phyloP scores from a whole-genome alignment of 2,329 filamentous ascomycete genomes.

The Pseudogymnoascus sp. region DNA sequence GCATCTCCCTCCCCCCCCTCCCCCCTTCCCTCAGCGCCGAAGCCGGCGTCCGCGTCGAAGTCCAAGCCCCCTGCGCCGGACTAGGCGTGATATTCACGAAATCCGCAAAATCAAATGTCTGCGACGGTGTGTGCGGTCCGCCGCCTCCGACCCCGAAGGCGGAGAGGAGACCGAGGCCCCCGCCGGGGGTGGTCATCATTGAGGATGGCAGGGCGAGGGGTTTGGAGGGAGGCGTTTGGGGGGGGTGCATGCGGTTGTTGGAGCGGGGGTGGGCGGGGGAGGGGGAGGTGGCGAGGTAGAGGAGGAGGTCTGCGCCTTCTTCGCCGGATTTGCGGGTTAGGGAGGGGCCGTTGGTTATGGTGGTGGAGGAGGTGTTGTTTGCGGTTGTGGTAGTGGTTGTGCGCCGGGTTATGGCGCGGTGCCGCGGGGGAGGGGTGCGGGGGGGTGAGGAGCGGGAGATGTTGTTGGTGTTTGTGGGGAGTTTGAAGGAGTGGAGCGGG shows the following conservation, averaged over 20 bases:
- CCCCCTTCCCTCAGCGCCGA: neutral
- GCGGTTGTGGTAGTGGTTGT: slow-evolving; percentile 44
- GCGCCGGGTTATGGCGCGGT: slow-evolving; percentile 38
- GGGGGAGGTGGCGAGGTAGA: slow-evolving; percentile 85
- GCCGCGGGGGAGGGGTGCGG: slow-evolving; percentile 64
- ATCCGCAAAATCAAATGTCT: slow-evolving; percentile 85
- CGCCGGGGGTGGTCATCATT: slow-evolving; percentile 81
- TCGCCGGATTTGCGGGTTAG: slow-evolving; percentile 51
- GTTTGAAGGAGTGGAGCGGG: slow-evolving; percentile 64
- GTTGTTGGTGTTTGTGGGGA: slow-evolving; percentile 34
- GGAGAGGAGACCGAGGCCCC: slow-evolving; percentile 52
- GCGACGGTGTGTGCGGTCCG: slow-evolving; percentile 69
- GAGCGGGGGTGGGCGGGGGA: slow-evolving; percentile 60
- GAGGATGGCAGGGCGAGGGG: slow-evolving; percentile 66
- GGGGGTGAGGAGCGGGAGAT: slow-evolving; percentile 72
- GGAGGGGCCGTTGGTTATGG: slow-evolving; percentile 25
- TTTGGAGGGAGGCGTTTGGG: slow-evolving; percentile 68
- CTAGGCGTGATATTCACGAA: slow-evolving; percentile 97
- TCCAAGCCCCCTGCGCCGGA: slow-evolving; percentile 76
- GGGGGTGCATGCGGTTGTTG: slow-evolving; percentile 50
- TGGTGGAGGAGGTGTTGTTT: slow-evolving; percentile 25
- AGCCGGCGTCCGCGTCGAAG: slow-evolving; percentile 26
- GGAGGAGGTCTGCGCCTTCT: slow-evolving; percentile 70
- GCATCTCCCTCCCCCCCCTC: neutral
- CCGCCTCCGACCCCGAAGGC: slow-evolving; percentile 63